Conservation (phyloP, 2,329 filamentous ascomycete genomes). For the Leptographium galeiforme region DNA sequence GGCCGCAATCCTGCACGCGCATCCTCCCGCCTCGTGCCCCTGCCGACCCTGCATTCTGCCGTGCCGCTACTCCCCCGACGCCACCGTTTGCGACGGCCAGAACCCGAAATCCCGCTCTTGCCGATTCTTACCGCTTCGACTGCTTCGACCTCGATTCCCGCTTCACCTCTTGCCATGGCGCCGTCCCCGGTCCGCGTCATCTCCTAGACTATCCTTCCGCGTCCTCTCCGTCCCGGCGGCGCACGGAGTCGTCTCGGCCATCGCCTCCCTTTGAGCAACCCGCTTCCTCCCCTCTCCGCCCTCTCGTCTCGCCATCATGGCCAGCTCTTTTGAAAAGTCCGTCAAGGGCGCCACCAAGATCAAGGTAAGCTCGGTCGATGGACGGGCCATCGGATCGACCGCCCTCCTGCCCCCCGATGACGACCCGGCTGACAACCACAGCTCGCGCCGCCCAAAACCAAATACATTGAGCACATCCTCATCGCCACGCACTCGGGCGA, state of each 20-base stretch:
- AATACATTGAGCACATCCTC: slow-evolving; percentile 97
- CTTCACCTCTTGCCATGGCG: slow-evolving; percentile 6
- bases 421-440: slow-evolving; percentile 21
- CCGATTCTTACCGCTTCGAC: not conserved
- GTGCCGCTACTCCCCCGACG: not conserved
- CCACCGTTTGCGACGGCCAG: not conserved
- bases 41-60: not conserved
- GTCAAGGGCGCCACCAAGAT: slow-evolving; percentile 98
- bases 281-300: not conserved
- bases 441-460: slow-evolving; percentile 94
- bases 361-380: slow-evolving; percentile 45
- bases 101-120: not conserved
- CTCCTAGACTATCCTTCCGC: not conserved
- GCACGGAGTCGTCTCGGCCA: not conserved
- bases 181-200: not conserved
- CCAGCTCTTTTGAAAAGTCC: slow-evolving; percentile 92
- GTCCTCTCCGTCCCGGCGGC: not conserved
- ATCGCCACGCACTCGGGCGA: slow-evolving; percentile 91
- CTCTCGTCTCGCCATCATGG: slow-evolving; percentile 37
- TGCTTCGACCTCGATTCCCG: not conserved
- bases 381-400: too few relatives aligned
- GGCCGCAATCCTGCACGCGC: not conserved
- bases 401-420: slow-evolving; percentile 1
- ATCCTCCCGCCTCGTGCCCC: not conserved
- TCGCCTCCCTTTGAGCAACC: not conserved